Evolutionary conservation across 805 yeast genomes (phyloP), one percentile per base, ranked within the genome.

Genomic region (Starmera caribaea): DNA sequence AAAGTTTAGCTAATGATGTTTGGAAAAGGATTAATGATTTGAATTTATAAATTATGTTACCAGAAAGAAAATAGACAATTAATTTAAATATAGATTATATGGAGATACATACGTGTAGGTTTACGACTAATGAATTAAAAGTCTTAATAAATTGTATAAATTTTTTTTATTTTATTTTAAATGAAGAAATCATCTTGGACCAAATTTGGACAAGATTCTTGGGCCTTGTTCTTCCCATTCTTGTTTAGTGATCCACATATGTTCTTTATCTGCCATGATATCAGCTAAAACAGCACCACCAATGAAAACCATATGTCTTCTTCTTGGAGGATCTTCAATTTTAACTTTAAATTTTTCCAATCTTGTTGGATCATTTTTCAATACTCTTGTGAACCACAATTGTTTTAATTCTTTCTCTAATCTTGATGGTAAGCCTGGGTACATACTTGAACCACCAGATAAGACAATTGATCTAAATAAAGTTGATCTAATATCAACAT

Each of bases 171-270:
- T 21, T 21, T 13, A 30, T 8, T 30, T 30, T 13, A 13, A 30
- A 14, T 14, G 8, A n/a, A n/a, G 13, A 30, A 13, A 41, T 67
- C 14, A 88, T 64, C 97, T 78, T 43, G 97, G 96, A 8, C 97
- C 98, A 53, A 92, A 77, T 64, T 92, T 92, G 30, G 73, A 65
- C 62, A 92, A 74, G 11, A 86, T 76, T 30, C 89, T 73, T 34
- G 95, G 76, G 28, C 98, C 98, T 56, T 83, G 87, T 68, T 92
- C 98, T 60, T 87, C 92, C 97, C 97, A 92, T 65, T 92, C 98
- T 59, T 83, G 87, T 59, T 84, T 89, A 39, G 86, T 71, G 50
- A 92, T 76, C 98, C 98, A 92, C 95, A 92, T 85, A 57, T 89
- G 97, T 49, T 89, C 97, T 62, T 90, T 92, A 61, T 89, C 96